A percentile compares a stretch with the other conserved stretches of the same genome.
Evolutionary conservation across 306 rosid species (phyloP).

Genomic region (Biancaea sappan): DNA sequence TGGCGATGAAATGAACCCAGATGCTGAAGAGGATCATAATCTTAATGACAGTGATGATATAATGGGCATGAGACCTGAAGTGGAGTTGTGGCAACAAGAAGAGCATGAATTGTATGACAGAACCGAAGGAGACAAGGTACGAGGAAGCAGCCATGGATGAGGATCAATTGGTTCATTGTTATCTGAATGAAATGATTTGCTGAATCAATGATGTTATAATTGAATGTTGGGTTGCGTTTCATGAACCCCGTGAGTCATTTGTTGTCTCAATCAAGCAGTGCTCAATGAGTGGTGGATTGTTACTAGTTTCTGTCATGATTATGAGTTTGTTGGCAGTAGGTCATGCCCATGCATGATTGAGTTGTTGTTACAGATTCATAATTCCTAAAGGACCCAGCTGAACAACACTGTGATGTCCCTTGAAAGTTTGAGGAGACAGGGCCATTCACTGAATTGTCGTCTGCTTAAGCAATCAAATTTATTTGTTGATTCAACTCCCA

Average conservation of each 20-base stretch:
- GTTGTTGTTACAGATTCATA: not conserved
- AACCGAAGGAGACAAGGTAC: slow-evolving; percentile 52
- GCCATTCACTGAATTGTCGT: not conserved
- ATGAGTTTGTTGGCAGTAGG: slow-evolving; percentile 31
- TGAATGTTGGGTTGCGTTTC: slow-evolving; percentile 20
- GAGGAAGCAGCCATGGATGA: slow-evolving; percentile 65
- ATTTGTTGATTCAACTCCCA: not conserved
- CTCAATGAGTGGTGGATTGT: slow-evolving; percentile 21
- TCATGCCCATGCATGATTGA: not conserved
- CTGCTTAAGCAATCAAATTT: slow-evolving; percentile 2
- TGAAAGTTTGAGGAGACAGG: slow-evolving; percentile 13
- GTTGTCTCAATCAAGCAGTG: not conserved
- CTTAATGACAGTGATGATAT: slow-evolving; percentile 41
- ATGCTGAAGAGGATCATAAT: slow-evolving; percentile 39
- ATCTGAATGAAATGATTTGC: slow-evolving; percentile 29
- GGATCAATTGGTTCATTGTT: slow-evolving; percentile 39
- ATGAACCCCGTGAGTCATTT: not conserved
- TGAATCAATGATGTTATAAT: slow-evolving; percentile 26
- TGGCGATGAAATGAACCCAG: slow-evolving; percentile 43
- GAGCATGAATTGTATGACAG: slow-evolving; percentile 78
- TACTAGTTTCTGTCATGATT: slow-evolving; percentile 26
- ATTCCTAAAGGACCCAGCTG: slow-evolving; percentile 15
- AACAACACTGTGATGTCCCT: slow-evolving; percentile 10
- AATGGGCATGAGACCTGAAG: slow-evolving; percentile 73
- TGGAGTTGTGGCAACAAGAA: slow-evolving; percentile 87